phyloP scores from a whole-genome alignment of 1,284 basidiomycete species.

The Pseudozyma thailandica region DNA sequence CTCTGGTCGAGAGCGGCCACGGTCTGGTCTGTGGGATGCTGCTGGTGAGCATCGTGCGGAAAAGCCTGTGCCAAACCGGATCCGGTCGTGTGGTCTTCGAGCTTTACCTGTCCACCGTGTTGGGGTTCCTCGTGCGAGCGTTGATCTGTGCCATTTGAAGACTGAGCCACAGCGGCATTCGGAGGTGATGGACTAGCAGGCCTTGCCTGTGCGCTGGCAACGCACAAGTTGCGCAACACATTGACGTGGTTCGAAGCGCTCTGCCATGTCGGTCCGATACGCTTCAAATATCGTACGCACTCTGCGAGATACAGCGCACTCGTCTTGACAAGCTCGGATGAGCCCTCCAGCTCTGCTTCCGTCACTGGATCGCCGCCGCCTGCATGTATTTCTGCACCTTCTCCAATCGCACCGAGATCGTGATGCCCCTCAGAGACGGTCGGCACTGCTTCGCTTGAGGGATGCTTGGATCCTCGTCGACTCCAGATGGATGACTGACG shows the following conservation, averaged over 20 bases:
- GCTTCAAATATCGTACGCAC: slow-evolving; percentile 43
- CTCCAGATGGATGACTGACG: slow-evolving; percentile 33
- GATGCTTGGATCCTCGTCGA: slow-evolving; percentile 10
- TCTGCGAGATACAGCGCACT: slow-evolving; percentile 41
- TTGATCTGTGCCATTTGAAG: no score
- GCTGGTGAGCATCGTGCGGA: no score
- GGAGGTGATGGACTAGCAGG: slow-evolving; percentile 11
- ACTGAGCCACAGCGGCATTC: background rate
- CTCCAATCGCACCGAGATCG: background rate
- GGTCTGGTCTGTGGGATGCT: no score
- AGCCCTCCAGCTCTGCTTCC: slow-evolving; percentile 35
- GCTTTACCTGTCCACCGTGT: no score
- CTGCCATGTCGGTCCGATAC: slow-evolving; percentile 49
- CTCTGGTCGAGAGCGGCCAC: no score
- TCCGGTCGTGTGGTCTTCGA: no score
- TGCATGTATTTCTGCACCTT: slow-evolving; percentile 14
- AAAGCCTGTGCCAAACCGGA: no score
- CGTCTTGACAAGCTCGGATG: slow-evolving; percentile 38
- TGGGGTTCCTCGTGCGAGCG: no score
- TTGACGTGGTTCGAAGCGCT: slow-evolving; percentile 47
- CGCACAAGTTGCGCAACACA: slow-evolving; percentile 35
- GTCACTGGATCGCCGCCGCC: slow-evolving; percentile 11
- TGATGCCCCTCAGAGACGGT: background rate
- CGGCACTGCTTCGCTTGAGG: background rate
- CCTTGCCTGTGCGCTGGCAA: slow-evolving; percentile 42